Base-by-base conservation (phyloP, 2,329 filamentous ascomycete genomes). In the Zymoseptoria tritici region DNA sequence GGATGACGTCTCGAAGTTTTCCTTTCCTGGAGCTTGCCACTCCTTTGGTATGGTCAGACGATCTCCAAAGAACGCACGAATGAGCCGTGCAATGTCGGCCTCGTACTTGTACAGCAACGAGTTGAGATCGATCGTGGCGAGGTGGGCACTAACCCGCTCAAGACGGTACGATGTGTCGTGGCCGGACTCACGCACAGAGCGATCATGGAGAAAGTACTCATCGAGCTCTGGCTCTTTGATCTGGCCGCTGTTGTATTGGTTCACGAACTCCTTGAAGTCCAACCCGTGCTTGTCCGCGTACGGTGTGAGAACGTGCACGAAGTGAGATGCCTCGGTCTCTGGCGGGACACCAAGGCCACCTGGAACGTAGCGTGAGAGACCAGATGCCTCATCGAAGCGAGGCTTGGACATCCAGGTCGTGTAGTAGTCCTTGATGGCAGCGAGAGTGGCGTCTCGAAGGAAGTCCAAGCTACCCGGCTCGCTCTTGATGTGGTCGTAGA, bases 91-190 rank as follows among this genome's bases (percentile, higher is more conserved):
- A 72, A 99, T 97, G 70, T 99, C 94, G 29, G 87, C 87, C 76
- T 99, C 94, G 72, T 97, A 97, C 77, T 97, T 97, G 83, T 94
- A 99, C 26, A 99, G 79, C 29, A 96, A 81, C 26, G 91, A 94
- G 77, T 99, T 97, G 58, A 97, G 82, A 71, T 99, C 94, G 60
- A 97, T 90, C 0, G 92, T 97, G 9, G 92, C 94, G 24, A 97
- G 80, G 71, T 97, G 85, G 9, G 90, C 94, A 68, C 89, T 92
- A 22, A 95, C 83, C 53, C 85, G 87, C 76, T 97, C 94, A 20
- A 99, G 81, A 19, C 94, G 90, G 76, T 97, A 97, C 16, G 90
- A 90, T 2, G 94, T 99, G 73, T 99, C 94, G 74, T 99, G 94
- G 11, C 94, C 94, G 19, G 93, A 97, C 75, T 99, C 94, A 66